Evolutionary conservation across 2,329 filamentous ascomycete genomes (phyloP).

Genomic region (Scleromitrula shiraiana): DNA sequence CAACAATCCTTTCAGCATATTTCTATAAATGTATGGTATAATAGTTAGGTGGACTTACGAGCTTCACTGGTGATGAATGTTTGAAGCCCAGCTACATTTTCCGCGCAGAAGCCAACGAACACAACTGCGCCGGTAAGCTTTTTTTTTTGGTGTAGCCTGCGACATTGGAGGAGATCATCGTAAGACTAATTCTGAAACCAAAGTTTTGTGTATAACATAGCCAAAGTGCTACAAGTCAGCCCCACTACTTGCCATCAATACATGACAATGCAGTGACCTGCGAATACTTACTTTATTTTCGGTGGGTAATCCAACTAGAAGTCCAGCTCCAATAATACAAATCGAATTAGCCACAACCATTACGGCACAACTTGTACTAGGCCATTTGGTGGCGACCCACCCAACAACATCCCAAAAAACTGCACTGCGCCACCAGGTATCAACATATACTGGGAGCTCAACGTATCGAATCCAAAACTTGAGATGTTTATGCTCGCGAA

Average conservation of each 20-base stretch:
- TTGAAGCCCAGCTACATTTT: constrained; percentile 39
- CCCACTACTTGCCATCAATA: too few relatives aligned
- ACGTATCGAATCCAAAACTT: constrained; percentile 30
- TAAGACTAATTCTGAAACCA: constrained; percentile 43
- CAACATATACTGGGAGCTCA: constrained; percentile 36
- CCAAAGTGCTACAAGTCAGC: constrained; percentile 38
- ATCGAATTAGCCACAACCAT: constrained; percentile 47
- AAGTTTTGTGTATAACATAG: constrained; percentile 44
- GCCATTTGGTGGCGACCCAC: constrained; percentile 40
- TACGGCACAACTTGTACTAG: constrained; percentile 38
- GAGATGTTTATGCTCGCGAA: constrained; percentile 32
- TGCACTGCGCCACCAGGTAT: constrained; percentile 54
- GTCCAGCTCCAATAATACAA: constrained; percentile 41
- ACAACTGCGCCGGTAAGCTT: constrained; percentile 38
- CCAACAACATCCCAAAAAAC: constrained; percentile 43
- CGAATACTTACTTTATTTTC: constrained; percentile 2
- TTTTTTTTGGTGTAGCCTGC: constrained; percentile 42
- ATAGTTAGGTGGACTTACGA: constrained; percentile 6
- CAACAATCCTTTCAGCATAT: background rate
- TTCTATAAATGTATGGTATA: background rate
- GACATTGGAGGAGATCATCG: constrained; percentile 36
- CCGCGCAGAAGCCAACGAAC: constrained; percentile 43
- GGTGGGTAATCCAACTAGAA: constrained; percentile 41
- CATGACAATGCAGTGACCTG: too few relatives aligned
- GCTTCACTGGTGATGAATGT: constrained; percentile 16